Conservation (phyloP, 2,329 filamentous ascomycete genomes). For the Hawksworthiomyces lignivorus region DNA sequence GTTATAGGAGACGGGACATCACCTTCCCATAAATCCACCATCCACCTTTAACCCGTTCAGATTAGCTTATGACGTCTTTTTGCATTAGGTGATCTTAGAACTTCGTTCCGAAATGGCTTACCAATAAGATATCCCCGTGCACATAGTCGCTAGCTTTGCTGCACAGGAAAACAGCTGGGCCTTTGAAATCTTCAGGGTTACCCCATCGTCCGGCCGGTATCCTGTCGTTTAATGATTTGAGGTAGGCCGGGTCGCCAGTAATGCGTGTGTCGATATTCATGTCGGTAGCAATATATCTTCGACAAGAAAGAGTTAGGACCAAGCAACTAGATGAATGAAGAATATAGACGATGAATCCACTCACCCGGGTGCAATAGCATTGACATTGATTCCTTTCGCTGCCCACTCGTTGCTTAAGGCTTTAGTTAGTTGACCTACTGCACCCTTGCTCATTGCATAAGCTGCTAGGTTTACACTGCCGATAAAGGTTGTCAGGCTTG, state of each 20-base stretch:
- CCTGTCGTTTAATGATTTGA: slow-evolving; percentile 2
- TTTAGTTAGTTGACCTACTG: slow-evolving; percentile 58
- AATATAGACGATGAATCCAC: slow-evolving; percentile 55
- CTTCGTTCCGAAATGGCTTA: too few relatives aligned
- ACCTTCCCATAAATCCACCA: too few relatives aligned
- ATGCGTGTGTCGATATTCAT: slow-evolving; percentile 5
- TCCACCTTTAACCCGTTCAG: too few relatives aligned
- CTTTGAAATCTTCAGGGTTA: slow-evolving; percentile 5
- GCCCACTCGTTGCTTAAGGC: slow-evolving; percentile 63
- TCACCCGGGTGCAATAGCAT: slow-evolving; percentile 63
- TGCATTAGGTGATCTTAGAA: too few relatives aligned
- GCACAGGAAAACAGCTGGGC: slow-evolving; percentile 5
- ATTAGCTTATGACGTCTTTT: too few relatives aligned
- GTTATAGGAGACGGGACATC: too few relatives aligned
- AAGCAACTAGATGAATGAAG: too few relatives aligned
- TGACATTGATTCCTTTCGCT: slow-evolving; percentile 55
- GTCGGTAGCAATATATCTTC: slow-evolving; percentile 4
- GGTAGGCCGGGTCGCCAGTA: slow-evolving; percentile 1
- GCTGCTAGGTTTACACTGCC: slow-evolving; percentile 61
- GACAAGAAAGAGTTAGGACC: too few relatives aligned
- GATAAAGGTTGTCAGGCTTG: slow-evolving; percentile 57
- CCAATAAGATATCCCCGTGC: slow-evolving; percentile 2
- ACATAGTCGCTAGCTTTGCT: slow-evolving; percentile 5
- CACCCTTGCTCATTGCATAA: slow-evolving; percentile 60
- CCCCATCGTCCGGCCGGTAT: slow-evolving; percentile 5